Evolutionary conservation across 2,329 filamentous ascomycete genomes (phyloP), one percentile per base, ranked within the genome.

Genomic region (Penicillium paneum): DNA sequence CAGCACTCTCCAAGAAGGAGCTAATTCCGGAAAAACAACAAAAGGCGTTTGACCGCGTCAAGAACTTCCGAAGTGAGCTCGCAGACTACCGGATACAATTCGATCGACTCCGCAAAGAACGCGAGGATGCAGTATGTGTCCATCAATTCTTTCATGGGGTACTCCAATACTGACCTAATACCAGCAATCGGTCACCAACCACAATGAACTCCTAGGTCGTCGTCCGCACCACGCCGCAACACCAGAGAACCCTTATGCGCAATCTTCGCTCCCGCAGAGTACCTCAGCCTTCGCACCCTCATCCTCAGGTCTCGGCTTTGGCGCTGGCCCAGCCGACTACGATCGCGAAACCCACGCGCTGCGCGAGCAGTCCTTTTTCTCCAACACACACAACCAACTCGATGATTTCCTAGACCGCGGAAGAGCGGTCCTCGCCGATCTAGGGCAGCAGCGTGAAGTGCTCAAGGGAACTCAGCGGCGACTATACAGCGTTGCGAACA

Each of bases 341-440:
- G 80, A 78, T 52, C 83, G 92, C 47, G 92, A 97, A 76, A 77
- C 82, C 3, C 91, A 97, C 70, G 91, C 92, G 3, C 78, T 97
- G 61, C 83, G 91, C 46, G 94, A 99, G 76, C 91, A 96, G 66
- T 87, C 82, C 57, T 97, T 99, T 78, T 90, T 97, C 65, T 74
- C 83, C 19, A 86, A 82, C 64, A 94, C 93, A 4, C 89, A 96
- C 69, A 82, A 82, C 17, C 91, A 94, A 49, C 81, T 99, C 1
- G 94, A 99, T 70, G 93, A 97, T 63, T 99, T 96, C 69, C 83
- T 99, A 53, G 92, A 95, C 44, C 81, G 93, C 2, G 94, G 94
- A 0, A 86, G 96, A 68, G 90, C 91, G 0, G 94, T 99, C 35
- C 80, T 97, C 28, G 89, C 89, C 7, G 92, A 97, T 74, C 74